Conservation (phyloP, 371 early-diverging fungal species). For the Globomyces sp. region DNA sequence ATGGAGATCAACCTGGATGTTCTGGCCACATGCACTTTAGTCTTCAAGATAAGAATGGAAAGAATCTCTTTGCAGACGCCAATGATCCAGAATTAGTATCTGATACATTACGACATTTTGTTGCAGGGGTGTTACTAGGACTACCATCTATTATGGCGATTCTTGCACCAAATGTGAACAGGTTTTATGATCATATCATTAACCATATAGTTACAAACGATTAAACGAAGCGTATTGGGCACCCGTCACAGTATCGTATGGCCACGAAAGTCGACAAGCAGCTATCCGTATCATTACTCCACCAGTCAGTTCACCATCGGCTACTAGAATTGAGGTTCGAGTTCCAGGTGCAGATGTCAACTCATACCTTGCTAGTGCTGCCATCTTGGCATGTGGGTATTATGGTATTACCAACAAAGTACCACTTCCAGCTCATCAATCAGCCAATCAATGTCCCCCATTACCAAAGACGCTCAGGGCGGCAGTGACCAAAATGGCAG, state of each 20-base stretch:
- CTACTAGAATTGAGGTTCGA: constrained; percentile 72
- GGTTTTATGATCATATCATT: constrained; percentile 23
- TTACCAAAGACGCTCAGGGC: constrained; percentile 68
- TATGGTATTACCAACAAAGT: constrained; percentile 68
- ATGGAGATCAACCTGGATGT: constrained; percentile 70
- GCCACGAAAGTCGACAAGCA: constrained; percentile 73
- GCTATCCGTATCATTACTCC: constrained; percentile 75
- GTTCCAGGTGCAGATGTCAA: constrained; percentile 84
- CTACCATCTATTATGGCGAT: constrained; percentile 74
- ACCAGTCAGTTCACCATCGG: constrained; percentile 60
- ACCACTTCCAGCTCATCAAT: constrained; percentile 23
- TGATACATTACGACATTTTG: constrained; percentile 58
- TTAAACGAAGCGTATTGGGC: constrained; percentile 82
- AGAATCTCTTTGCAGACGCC: constrained; percentile 10
- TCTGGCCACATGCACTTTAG: constrained; percentile 83
- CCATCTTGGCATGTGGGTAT: constrained; percentile 73
- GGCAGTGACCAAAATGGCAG: constrained; percentile 64
- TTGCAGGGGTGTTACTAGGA: constrained; percentile 72
- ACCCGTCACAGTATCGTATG: constrained; percentile 80
- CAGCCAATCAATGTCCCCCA: constrained; percentile 23
- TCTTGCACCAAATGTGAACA: constrained; percentile 80
- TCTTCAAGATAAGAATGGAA: constrained; percentile 33
- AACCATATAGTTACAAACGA: constrained; percentile 71
- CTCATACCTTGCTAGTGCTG: constrained; percentile 73
- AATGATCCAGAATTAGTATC: constrained; percentile 9